Evolutionary conservation across 2,329 filamentous ascomycete genomes (phyloP).

Genomic region (Diplodia sapinea): DNA sequence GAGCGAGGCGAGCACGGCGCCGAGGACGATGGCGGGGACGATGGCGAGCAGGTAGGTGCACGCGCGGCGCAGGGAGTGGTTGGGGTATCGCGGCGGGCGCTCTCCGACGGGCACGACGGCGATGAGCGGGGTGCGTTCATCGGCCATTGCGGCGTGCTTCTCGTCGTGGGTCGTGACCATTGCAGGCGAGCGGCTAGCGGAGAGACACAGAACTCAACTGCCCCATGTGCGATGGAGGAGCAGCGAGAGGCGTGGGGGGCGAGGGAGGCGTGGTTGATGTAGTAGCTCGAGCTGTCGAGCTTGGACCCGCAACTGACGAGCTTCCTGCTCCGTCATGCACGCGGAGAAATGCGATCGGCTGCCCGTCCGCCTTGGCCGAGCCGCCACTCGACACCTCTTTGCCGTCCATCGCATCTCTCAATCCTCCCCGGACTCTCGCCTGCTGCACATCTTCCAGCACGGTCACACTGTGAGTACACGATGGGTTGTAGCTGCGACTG

Average conservation of each 20-base stretch:
- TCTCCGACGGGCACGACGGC: constrained; percentile 63
- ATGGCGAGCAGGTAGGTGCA: constrained; percentile 63
- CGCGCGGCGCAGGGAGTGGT: constrained; percentile 67
- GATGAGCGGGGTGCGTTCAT: constrained; percentile 71
- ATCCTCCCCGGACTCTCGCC: background rate
- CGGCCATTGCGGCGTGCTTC: constrained; percentile 46
- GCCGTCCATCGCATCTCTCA: background rate
- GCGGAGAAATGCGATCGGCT: constrained; percentile 26
- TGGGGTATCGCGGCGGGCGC: constrained; percentile 58
- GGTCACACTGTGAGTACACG: too few relatives aligned
- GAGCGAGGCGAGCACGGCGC: constrained; percentile 48
- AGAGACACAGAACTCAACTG: constrained; percentile 10
- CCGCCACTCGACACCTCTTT: background rate
- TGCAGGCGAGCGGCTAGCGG: constrained; percentile 4
- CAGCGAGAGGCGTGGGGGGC: constrained; percentile 9
- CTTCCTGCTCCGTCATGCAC: constrained; percentile 12
- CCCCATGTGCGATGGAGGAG: constrained; percentile 27
- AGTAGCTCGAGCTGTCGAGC: constrained; percentile 17
- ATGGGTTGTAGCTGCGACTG: too few relatives aligned
- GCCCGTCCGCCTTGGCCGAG: constrained; percentile 11
- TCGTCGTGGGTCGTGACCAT: constrained; percentile 28
- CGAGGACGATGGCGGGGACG: constrained; percentile 47
- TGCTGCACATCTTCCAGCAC: background rate
- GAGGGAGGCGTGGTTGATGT: constrained; percentile 9
- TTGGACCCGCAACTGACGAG: constrained; percentile 27